These are phyloP conservation scores for Pseudofabraea citricarpa DNA, from an alignment of 2,329 filamentous ascomycete species.

Conservation along the genomic window DNA sequence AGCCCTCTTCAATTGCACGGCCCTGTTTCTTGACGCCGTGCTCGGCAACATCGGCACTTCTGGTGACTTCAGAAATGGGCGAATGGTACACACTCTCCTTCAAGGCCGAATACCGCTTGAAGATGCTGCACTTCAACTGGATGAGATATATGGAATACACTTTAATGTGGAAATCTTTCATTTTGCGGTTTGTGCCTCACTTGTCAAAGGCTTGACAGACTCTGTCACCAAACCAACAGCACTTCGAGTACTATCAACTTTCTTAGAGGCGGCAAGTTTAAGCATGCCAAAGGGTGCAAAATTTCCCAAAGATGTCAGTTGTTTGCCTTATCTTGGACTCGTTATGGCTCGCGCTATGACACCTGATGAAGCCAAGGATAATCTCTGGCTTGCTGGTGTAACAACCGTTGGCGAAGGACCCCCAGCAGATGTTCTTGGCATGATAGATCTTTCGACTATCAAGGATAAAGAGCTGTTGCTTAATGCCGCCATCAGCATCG, in stretches of 20 bases:
- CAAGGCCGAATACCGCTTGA: constrained; percentile 57
- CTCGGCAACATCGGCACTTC: constrained; percentile 59
- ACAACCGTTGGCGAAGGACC: constrained; percentile 38
- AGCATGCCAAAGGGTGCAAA: constrained; percentile 18
- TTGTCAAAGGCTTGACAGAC: constrained; percentile 61
- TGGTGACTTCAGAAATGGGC: constrained; percentile 52
- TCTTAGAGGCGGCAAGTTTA: constrained; percentile 47
- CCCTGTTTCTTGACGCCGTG: constrained; percentile 60
- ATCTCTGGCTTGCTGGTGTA: constrained; percentile 55
- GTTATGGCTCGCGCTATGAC: constrained; percentile 52
- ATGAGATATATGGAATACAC: constrained; percentile 61
- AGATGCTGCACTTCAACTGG: constrained; percentile 55
- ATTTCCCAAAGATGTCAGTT: constrained; percentile 25
- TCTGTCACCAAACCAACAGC: constrained; percentile 53
- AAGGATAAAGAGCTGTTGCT: constrained; percentile 59
- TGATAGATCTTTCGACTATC: constrained; percentile 41
- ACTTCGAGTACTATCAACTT: constrained; percentile 56
- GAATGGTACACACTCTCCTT: constrained; percentile 55
- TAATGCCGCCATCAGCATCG: constrained; percentile 57
- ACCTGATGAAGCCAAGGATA: constrained; percentile 57
- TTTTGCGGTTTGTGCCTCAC: constrained; percentile 59
- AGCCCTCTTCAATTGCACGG: constrained; percentile 60
- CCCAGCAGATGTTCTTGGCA: constrained; percentile 31
- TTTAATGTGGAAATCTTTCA: constrained; percentile 63
- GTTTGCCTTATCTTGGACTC: constrained; percentile 52